Evolutionary conservation across 2,329 filamentous ascomycete genomes (phyloP).

Genomic region (Lachnellula subtilissima): DNA sequence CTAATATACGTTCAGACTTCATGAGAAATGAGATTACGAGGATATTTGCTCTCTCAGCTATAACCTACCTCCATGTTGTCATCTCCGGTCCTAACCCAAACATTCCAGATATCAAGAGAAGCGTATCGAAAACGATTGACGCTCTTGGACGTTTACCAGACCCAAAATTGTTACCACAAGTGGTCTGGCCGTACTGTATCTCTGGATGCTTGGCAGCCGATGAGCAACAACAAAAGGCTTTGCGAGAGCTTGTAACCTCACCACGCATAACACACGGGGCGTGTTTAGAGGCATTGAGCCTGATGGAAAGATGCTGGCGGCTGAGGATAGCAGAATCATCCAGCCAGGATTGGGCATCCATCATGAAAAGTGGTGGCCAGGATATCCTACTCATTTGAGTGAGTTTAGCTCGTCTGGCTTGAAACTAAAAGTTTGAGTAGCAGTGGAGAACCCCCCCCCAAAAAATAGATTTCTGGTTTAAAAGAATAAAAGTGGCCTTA

Average conservation of each 20-base stretch:
- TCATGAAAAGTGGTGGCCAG: neutral
- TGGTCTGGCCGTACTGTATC: conserved; percentile 7
- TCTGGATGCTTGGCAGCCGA: neutral
- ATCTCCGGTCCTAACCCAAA: conserved; percentile 17
- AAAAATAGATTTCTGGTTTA: too few relatives aligned
- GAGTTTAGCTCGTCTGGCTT: too few relatives aligned
- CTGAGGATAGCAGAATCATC: neutral
- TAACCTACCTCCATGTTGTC: conserved; percentile 17
- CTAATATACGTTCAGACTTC: neutral
- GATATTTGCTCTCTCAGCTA: conserved; percentile 14
- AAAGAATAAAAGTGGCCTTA: too few relatives aligned
- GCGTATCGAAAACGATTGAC: conserved; percentile 14
- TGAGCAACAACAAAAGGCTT: neutral
- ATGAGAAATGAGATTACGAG: conserved; percentile 1
- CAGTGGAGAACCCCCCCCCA: too few relatives aligned
- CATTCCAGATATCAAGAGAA: conserved; percentile 13
- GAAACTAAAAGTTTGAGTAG: too few relatives aligned
- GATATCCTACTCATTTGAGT: neutral
- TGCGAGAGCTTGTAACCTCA: neutral
- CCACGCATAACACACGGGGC: neutral
- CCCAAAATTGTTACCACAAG: neutral
- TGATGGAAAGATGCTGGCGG: conserved; percentile 27
- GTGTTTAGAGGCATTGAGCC: neutral
- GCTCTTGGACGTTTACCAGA: conserved; percentile 4
- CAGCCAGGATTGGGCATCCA: neutral